phyloP scores from a whole-genome alignment of 805 yeast genomes.

The Middelhovenomyces tepae region DNA sequence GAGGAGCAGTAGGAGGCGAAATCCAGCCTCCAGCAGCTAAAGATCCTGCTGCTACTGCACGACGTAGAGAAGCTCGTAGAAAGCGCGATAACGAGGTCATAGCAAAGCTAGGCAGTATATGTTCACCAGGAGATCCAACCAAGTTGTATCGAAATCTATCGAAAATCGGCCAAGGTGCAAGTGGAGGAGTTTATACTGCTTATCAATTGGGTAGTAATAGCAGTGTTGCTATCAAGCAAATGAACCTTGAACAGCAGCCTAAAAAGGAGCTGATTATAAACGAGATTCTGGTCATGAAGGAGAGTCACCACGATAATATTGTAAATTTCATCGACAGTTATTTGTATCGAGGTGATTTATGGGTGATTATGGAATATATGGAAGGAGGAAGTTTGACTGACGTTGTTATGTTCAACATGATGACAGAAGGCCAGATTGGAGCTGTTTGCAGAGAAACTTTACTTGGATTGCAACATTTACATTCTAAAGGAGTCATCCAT shows the following conservation, averaged over 20 bases:
- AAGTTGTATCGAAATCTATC: conserved; percentile 47
- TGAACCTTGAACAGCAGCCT: conserved; percentile 86
- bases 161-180: conserved; percentile 87
- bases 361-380: conserved; percentile 99
- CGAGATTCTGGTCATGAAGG: conserved; percentile 95
- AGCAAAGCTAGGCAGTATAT: conserved; percentile 62
- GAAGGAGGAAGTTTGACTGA: conserved; percentile 98
- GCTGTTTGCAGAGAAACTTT: conserved; percentile 85
- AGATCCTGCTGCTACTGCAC: conserved; percentile 19
- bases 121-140: conserved; percentile 80
- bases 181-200: conserved; percentile 87
- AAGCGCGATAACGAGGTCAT: conserved; percentile 64
- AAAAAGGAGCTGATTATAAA: conserved; percentile 91
- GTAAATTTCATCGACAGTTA: conserved; percentile 92
- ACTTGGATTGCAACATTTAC: conserved; percentile 85
- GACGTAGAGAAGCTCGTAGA: conserved; percentile 69
- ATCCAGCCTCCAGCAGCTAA: conserved; percentile 13
- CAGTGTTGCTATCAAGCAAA: conserved; percentile 92
- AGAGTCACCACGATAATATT: conserved; percentile 86
- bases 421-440: conserved; percentile 84
- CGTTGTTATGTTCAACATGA: conserved; percentile 78
- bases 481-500: conserved; percentile 86
- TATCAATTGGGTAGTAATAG: conserved; percentile 48
- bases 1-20: conserved; percentile 18
- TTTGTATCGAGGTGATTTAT: conserved; percentile 67